phyloP scores from a whole-genome alignment of 805 yeast genomes.

The Danielia reshetovae region DNA sequence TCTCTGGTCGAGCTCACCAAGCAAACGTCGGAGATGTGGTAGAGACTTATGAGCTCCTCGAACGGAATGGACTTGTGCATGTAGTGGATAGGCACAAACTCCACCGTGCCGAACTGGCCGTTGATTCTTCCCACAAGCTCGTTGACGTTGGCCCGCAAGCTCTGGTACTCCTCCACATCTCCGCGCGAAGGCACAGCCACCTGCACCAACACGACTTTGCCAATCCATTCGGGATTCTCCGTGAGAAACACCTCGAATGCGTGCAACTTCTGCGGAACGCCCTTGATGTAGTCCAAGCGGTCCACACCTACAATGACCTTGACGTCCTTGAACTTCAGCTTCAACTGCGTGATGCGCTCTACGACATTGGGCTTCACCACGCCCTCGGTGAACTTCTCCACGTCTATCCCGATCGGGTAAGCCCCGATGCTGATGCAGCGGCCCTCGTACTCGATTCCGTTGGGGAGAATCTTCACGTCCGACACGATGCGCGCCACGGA shows the following conservation, averaged over 20 bases:
- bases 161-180: slow-evolving; percentile 96
- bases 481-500: slow-evolving; percentile 77
- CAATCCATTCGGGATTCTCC: slow-evolving; percentile 97
- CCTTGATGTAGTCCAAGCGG: slow-evolving; percentile 93
- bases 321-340: slow-evolving; percentile 62
- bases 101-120: slow-evolving; percentile 94
- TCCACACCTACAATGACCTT: slow-evolving; percentile 96
- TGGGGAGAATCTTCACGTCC: slow-evolving; percentile 80
- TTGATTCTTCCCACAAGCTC: slow-evolving; percentile 95
- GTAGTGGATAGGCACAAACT: slow-evolving; percentile 96
- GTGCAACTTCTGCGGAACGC: slow-evolving; percentile 95
- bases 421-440: slow-evolving; percentile 86
- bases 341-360: slow-evolving; percentile 60
- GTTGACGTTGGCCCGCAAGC: slow-evolving; percentile 87
- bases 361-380: slow-evolving; percentile 59
- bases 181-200: slow-evolving; percentile 98
- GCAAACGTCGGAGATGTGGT: slow-evolving; percentile 84
- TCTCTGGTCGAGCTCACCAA: slow-evolving; percentile 92
- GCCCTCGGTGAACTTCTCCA: slow-evolving; percentile 83
- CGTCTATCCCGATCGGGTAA: slow-evolving; percentile 98
- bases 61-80: slow-evolving; percentile 90
- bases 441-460: slow-evolving; percentile 77
- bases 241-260: slow-evolving; percentile 90
- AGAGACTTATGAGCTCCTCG: slow-evolving; percentile 85
- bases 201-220: slow-evolving; percentile 92